These are phyloP conservation scores for Paecilomyces fulvus DNA, from an alignment of 2,329 filamentous ascomycete genomes.

Conservation along the genomic window DNA sequence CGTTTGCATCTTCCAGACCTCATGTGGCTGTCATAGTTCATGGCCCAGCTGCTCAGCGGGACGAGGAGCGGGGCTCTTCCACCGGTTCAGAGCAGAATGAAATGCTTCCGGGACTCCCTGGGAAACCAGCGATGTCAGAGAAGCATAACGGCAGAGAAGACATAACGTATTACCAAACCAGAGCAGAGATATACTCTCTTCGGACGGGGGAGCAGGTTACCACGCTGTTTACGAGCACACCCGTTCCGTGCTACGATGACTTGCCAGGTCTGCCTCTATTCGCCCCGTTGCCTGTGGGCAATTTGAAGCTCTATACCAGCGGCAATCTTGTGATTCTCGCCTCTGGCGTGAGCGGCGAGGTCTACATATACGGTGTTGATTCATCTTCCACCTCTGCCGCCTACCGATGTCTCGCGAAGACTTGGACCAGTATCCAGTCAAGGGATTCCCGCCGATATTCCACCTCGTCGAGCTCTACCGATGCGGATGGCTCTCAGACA, in stretches of 20 bases:
- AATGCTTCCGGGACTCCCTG: constrained; percentile 17
- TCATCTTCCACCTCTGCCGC: constrained; percentile 11
- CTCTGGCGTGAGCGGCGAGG: constrained; percentile 77
- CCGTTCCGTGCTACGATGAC: constrained; percentile 49
- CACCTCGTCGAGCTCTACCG: constrained; percentile 37
- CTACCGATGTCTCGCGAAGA: constrained; percentile 70
- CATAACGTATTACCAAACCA: constrained; percentile 60
- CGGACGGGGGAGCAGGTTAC: constrained; percentile 63
- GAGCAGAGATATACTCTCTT: constrained; percentile 81
- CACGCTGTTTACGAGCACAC: constrained; percentile 65
- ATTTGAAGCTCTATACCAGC: constrained; percentile 65
- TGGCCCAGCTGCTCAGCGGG: constrained; percentile 56
- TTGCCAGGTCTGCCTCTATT: constrained; percentile 55
- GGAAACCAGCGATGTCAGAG: constrained; percentile 13
- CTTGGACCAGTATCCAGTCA: constrained; percentile 79
- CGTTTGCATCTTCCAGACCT: constrained; percentile 51
- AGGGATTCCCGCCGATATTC: constrained; percentile 36
- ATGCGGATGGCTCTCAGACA: constrained; percentile 33
- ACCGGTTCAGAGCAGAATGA: constrained; percentile 28
- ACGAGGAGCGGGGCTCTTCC: constrained; percentile 24
- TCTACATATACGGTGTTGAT: constrained; percentile 60
- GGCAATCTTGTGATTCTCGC: constrained; percentile 63
- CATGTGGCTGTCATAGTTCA: constrained; percentile 74
- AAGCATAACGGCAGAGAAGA: constrained; percentile 20
- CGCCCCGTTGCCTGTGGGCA: constrained; percentile 61